phyloP scores from a whole-genome alignment of 345 rosid species.

The Kandelia obovata region DNA sequence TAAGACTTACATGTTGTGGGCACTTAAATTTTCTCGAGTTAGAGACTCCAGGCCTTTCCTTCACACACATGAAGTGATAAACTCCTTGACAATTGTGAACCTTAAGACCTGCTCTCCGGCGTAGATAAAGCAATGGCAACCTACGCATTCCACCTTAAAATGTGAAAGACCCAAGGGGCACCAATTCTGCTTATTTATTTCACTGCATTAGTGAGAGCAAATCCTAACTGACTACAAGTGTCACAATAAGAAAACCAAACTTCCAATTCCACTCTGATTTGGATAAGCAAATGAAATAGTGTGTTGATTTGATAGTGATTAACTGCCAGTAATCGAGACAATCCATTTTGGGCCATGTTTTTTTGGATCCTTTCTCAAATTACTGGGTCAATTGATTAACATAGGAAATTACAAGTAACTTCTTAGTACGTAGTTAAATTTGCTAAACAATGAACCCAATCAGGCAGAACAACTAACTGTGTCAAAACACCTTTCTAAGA shows the following conservation, averaged over 20 bases:
- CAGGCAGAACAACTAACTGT: too few relatives aligned
- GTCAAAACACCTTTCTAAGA: too few relatives aligned
- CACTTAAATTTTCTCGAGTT: conserved; percentile 40
- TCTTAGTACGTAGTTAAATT: too few relatives aligned
- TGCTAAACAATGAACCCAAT: too few relatives aligned
- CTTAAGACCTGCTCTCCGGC: conserved; percentile 63
- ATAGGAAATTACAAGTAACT: too few relatives aligned
- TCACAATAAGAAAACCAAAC: not conserved
- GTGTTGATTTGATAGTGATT: too few relatives aligned
- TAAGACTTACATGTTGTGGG: conserved; percentile 23
- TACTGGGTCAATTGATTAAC: too few relatives aligned
- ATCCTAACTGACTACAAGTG: not conserved
- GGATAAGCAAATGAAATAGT: too few relatives aligned
- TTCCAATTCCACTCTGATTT: not conserved
- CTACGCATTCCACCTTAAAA: conserved; percentile 60
- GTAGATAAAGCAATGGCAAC: conserved; percentile 48
- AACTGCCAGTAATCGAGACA: too few relatives aligned
- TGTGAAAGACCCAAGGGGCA: not conserved
- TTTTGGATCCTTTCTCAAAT: too few relatives aligned
- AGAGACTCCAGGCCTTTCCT: conserved; percentile 37
- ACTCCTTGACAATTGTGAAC: conserved; percentile 60
- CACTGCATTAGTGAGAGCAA: not conserved
- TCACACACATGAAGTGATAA: conserved; percentile 58
- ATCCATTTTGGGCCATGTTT: too few relatives aligned
- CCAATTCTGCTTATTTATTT: not conserved